Evolutionary conservation across 768 basidiomycete genomes (phyloP).

Genomic region (Rhodocollybia butyracea): DNA sequence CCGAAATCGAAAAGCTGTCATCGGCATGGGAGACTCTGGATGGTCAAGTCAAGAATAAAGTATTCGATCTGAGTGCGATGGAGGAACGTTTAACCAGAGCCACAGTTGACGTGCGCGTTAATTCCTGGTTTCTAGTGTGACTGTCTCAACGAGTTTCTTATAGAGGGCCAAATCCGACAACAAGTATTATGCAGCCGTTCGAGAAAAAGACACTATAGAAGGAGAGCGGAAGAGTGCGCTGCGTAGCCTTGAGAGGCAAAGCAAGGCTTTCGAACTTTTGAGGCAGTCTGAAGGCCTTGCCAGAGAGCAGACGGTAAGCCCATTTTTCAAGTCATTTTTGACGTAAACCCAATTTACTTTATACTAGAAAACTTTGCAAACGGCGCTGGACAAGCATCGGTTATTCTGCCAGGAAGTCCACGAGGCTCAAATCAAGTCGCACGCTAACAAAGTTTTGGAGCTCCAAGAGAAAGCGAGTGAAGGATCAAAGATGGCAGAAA

Average conservation of each 20-base stretch:
- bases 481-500: neutral
- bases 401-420: neutral
- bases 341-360: neutral
- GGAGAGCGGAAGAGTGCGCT: slow-evolving; percentile 64
- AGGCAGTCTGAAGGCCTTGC: slow-evolving; percentile 46
- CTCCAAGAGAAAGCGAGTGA: neutral
- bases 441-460: neutral
- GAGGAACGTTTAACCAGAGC: slow-evolving; percentile 72
- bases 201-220: slow-evolving; percentile 82
- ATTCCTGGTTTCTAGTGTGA: neutral
- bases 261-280: slow-evolving; percentile 60
- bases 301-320: too few relatives aligned
- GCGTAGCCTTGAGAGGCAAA: slow-evolving; percentile 46
- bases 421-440: neutral
- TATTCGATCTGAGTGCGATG: slow-evolving; percentile 71
- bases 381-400: neutral
- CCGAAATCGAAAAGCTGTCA: slow-evolving; percentile 83
- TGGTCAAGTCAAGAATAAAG: slow-evolving; percentile 76
- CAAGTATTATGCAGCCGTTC: slow-evolving; percentile 89
- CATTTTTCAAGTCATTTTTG: too few relatives aligned
- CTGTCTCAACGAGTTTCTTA: neutral
- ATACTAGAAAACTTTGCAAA: neutral
- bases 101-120: slow-evolving; percentile 59
- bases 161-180: slow-evolving; percentile 97
- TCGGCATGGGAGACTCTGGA: slow-evolving; percentile 85